Percentiles rank a stretch among this genome's conserved stretches.
Conservation (phyloP, 225 moss, liverwort and hornwort species). For the Ulota crispa region DNA sequence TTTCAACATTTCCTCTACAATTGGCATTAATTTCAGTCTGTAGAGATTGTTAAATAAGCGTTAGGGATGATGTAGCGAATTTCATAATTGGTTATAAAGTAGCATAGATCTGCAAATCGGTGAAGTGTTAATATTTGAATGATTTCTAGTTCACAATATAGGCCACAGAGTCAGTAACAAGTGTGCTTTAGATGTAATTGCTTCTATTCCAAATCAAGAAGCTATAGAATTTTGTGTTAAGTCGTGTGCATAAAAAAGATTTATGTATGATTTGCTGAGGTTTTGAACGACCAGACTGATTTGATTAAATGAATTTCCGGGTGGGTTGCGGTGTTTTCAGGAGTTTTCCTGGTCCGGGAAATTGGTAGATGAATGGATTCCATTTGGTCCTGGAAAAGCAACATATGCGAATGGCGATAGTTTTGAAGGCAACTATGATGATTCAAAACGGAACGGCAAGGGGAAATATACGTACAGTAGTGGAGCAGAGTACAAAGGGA, state of each 20-base stretch:
- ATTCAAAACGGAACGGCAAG: constrained; percentile 76
- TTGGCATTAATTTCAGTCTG: not conserved
- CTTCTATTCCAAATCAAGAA: not conserved
- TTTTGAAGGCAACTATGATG: constrained; percentile 76
- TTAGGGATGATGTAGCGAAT: not conserved
- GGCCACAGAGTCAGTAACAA: not conserved
- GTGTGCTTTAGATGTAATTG: not conserved
- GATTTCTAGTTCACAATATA: not conserved
- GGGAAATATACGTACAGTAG: constrained; percentile 69
- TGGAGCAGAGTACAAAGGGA: constrained; percentile 79
- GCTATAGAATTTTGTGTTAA: not conserved
- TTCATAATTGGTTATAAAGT: not conserved
- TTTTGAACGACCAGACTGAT: not conserved
- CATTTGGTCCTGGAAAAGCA: constrained; percentile 68
- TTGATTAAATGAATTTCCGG: not conserved
- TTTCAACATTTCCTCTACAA: not conserved
- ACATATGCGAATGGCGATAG: constrained; percentile 77
- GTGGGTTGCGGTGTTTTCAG: constrained; percentile 21
- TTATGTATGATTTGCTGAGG: not conserved
- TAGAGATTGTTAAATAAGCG: not conserved
- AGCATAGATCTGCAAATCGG: not conserved
- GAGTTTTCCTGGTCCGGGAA: constrained; percentile 77
- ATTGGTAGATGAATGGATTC: constrained; percentile 74
- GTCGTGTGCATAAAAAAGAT: not conserved
- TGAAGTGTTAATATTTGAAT: not conserved